Base-by-base conservation (phyloP, 2,329 filamentous ascomycete species). In the Colletotrichum sp. region DNA sequence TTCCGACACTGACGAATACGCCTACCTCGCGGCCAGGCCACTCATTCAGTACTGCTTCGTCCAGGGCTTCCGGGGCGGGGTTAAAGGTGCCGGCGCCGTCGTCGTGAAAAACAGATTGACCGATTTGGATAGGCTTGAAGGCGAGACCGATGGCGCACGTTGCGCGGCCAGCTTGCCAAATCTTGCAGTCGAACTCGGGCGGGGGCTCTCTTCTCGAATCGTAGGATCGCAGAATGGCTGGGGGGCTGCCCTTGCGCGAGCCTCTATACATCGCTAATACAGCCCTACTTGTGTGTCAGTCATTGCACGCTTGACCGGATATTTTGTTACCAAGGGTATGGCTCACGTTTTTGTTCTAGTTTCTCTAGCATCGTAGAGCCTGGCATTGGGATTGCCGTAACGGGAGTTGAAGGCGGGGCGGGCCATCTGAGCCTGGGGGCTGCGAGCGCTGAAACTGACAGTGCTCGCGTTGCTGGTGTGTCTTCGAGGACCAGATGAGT, bases 91-190 rank as follows among this genome's bases (percentile, higher is more conserved):
- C 97, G 2, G 91, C 90, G 1, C 97, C 97, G 82, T 98, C 96
- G 79, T 99, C 97, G 75, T 98, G 94, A 81, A 99, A 99, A 12
- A 96, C 89, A 1, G 96, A 96, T 83, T 98, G 96, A 5, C 97
- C 97, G 52, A 99, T 95, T 78, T 94, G 94, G 65, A 99, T 96
- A 0, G 96, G 96, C 83, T 99, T 99, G 86, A 99, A 99, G 2
- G 97, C 97, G 58, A 98, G 88, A 1, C 95, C 95, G 1, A 96
- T 97, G 1, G 97, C 95, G 69, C 91, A 95, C 1, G 97, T 99
- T n/a, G 97, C 97, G 75, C 97, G 92, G 13, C 97, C 97, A 6
- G 97, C 97, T 85, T 99, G 94, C 97, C 97, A 99, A 73, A 99
- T 97, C 61, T 94, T 98, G 85, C 96, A 98, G 81, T 98, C 94